phyloP scores from a whole-genome alignment of 208 protist genomes.

The Leishmania tropica region DNA sequence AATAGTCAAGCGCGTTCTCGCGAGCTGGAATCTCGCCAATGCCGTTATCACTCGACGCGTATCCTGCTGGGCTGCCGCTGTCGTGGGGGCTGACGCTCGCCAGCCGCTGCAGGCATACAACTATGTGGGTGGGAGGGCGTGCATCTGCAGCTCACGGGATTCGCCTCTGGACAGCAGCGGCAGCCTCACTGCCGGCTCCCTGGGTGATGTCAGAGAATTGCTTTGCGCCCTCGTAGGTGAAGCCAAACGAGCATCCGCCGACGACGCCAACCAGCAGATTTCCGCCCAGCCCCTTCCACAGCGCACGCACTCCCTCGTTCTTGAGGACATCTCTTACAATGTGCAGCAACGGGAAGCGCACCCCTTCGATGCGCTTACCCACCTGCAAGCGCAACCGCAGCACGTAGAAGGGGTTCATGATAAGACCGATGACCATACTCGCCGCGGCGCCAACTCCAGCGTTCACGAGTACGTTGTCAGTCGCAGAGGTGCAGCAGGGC shows the following conservation, averaged over 20 bases:
- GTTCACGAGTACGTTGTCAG: conserved; percentile 81
- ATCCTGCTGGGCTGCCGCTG: neutral
- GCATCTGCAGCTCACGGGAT: neutral
- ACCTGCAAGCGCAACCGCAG: conserved; percentile 77
- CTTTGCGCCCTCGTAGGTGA: conserved; percentile 82
- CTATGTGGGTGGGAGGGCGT: neutral
- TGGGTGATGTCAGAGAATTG: conserved; percentile 73
- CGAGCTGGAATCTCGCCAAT: neutral
- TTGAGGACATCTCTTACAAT: conserved; percentile 51
- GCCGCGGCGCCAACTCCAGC: conserved; percentile 56
- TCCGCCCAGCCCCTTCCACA: conserved; percentile 71
- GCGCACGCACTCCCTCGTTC: conserved; percentile 61
- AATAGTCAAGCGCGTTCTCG: neutral
- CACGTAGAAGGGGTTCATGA: conserved; percentile 87
- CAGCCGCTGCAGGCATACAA: neutral
- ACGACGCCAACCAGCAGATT: conserved; percentile 70
- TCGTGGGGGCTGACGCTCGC: neutral
- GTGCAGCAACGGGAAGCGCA: conserved; percentile 48
- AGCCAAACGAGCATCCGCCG: conserved; percentile 74
- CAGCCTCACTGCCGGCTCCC: neutral
- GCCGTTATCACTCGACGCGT: too few relatives aligned
- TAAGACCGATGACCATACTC: conserved; percentile 61
- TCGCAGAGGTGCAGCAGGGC: conserved; percentile 50
- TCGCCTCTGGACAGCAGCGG: neutral
- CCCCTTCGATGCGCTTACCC: conserved; percentile 29